These are phyloP conservation scores for Hypoxylon fragiforme DNA, from an alignment of 495 filamentous ascomycete genomes.

Conservation along the genomic window DNA sequence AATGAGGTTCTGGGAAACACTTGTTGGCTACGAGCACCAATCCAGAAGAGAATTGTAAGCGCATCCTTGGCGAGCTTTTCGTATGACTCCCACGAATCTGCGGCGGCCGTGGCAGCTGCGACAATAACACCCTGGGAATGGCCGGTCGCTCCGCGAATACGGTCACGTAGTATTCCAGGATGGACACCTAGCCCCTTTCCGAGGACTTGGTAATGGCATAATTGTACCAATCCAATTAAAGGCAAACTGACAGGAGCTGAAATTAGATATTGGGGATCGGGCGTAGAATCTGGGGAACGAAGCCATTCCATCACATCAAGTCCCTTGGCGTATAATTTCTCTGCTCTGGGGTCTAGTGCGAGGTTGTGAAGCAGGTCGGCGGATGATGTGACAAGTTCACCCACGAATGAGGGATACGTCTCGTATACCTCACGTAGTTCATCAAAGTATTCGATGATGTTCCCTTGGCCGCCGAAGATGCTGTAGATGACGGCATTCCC, in stretches of 20 bases:
- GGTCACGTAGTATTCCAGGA: conserved; percentile 81
- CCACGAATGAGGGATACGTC: conserved; percentile 87
- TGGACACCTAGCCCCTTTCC: conserved; percentile 86
- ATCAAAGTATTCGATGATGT: conserved; percentile 99
- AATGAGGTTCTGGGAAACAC: conserved; percentile 93
- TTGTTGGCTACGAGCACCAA: conserved; percentile 96
- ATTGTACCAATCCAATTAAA: conserved; percentile 90
- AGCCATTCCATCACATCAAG: conserved; percentile 94
- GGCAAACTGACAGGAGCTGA: conserved; percentile 97
- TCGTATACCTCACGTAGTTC: conserved; percentile 88
- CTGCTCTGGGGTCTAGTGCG: conserved; percentile 82
- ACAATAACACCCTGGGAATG: conserved; percentile 97
- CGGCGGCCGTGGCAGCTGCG: conserved; percentile 87
- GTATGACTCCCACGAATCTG: conserved; percentile 88
- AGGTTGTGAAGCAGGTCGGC: conserved; percentile 81
- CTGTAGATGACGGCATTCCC: conserved; percentile 78
- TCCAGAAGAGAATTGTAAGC: conserved; percentile 97
- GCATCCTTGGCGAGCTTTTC: conserved; percentile 73
- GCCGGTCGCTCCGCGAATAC: conserved; percentile 84
- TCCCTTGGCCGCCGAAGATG: conserved; percentile 98
- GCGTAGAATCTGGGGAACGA: conserved; percentile 79
- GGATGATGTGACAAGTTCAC: conserved; percentile 75
- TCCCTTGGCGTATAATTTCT: conserved; percentile 94
- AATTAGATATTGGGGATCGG: conserved; percentile 92
- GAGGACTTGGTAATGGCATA: conserved; percentile 90